Conservation (phyloP, 2,329 filamentous ascomycete genomes). For the Trichoderma simmonsii region DNA sequence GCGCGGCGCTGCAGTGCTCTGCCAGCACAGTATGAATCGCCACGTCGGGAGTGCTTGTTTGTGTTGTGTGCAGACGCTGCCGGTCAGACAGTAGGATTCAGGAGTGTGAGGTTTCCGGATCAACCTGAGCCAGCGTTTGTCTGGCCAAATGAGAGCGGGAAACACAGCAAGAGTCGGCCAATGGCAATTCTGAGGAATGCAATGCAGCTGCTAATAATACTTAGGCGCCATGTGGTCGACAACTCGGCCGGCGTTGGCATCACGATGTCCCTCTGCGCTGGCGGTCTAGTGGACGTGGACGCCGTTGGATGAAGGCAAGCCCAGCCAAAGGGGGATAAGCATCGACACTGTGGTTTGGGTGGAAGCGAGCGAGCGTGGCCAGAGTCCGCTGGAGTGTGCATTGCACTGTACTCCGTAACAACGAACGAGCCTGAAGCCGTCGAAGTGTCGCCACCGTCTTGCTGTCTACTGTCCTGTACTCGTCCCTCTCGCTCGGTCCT, state of each 20-base stretch:
- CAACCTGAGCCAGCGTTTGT: not conserved
- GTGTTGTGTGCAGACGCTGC: not conserved
- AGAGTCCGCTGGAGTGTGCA: not conserved
- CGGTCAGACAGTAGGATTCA: slow-evolving; percentile 14
- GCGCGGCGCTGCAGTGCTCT: slow-evolving; percentile 8
- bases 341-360: not conserved
- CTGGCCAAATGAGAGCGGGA: not conserved
- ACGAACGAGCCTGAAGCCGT: not conserved
- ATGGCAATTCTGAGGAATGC: slow-evolving; percentile 8
- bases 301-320: not conserved
- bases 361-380: slow-evolving; percentile 3
- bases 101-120: slow-evolving; percentile 13
- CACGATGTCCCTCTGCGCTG: slow-evolving; percentile 12
- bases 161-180: not conserved
- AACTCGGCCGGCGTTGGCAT: slow-evolving; percentile 13
- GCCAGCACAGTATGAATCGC: slow-evolving; percentile 11
- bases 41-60: not conserved
- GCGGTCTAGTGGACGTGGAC: not conserved
- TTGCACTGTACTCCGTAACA: not conserved
- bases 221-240: slow-evolving; percentile 19
- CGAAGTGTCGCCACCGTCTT: not conserved
- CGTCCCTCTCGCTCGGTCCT: not conserved
- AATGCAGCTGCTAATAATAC: slow-evolving; percentile 18
- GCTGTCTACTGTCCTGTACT: not conserved
- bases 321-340: not conserved